phyloP scores from a whole-genome alignment of 345 rosid genomes.

The Euphorbia lathyris region DNA sequence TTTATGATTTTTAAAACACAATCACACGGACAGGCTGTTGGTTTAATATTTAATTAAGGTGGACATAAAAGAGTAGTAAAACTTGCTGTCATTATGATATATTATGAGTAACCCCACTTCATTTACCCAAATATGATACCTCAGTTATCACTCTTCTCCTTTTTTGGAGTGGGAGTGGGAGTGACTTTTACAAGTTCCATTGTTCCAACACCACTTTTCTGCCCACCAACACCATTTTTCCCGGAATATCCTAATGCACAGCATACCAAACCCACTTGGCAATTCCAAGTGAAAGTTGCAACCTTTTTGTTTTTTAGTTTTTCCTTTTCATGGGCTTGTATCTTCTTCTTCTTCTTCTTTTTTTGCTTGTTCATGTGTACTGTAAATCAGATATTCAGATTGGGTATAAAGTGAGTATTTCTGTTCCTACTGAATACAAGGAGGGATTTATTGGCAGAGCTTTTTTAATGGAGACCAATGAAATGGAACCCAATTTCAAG shows the following conservation, averaged over 20 bases:
- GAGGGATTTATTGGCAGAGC: conserved; percentile 64
- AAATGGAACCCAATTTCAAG: conserved; percentile 46
- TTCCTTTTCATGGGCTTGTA: conserved; percentile 32
- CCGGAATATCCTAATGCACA: conserved; percentile 3
- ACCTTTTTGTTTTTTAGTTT: background rate
- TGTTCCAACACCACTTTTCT: conserved; percentile 20
- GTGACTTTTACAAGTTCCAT: no score
- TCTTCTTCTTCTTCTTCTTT: conserved; percentile 26
- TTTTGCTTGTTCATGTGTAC: conserved; percentile 21
- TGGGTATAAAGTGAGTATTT: conserved; percentile 49
- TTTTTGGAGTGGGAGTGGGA: conserved; percentile 32
- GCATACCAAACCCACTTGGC: background rate
- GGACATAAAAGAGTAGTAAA: conserved; percentile 2
- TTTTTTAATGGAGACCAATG: conserved; percentile 48
- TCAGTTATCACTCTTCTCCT: conserved; percentile 3
- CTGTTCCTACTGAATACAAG: conserved; percentile 48
- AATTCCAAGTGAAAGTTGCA: background rate
- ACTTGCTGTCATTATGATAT: conserved; percentile 16
- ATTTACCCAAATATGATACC: conserved; percentile 18
- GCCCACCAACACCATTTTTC: conserved; percentile 10
- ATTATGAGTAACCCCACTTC: conserved; percentile 31
- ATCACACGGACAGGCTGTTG: conserved; percentile 47
- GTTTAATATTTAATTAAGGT: conserved; percentile 15
- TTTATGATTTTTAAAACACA: background rate
- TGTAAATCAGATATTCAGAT: conserved; percentile 49